These are phyloP conservation scores for Pyracantha coccinea DNA, from an alignment of 331 rosid genomes.

Conservation along the genomic window DNA sequence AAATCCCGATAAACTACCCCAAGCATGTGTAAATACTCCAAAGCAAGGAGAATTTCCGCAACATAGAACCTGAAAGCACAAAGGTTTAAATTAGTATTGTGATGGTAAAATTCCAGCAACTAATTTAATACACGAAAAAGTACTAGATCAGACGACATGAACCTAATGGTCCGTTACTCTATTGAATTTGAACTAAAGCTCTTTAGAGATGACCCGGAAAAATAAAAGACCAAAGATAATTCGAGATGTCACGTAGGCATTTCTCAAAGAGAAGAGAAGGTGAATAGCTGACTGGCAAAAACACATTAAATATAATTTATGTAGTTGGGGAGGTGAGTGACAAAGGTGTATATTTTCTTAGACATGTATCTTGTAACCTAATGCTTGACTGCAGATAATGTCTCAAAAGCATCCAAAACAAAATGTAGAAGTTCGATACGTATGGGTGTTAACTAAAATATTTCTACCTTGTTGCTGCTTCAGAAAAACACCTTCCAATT, in stretches of 20 bases:
- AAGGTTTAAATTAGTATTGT: not conserved
- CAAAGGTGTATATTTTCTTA: not conserved
- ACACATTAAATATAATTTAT: not conserved
- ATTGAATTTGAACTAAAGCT: not conserved
- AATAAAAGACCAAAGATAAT: too few species aligned
- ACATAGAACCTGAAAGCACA: slow-evolving; percentile 69
- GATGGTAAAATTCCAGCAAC: not conserved
- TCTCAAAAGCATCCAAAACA: not conserved
- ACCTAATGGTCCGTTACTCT: not conserved
- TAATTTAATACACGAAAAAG: not conserved
- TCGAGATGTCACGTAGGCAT: not conserved
- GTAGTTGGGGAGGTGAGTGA: too few species aligned
- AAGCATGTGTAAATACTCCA: slow-evolving; percentile 98
- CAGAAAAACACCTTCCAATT: slow-evolving; percentile 62
- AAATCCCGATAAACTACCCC: slow-evolving; percentile 94
- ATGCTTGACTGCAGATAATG: not conserved
- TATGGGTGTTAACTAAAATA: not conserved
- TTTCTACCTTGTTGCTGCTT: slow-evolving; percentile 79
- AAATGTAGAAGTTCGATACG: not conserved
- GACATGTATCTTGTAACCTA: not conserved
- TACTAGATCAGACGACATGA: not conserved
- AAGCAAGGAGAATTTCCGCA: slow-evolving; percentile 92
- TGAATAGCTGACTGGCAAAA: not conserved
- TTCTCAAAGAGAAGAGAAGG: not conserved
- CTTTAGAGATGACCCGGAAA: not conserved